These are phyloP conservation scores for Penicillium silybi DNA, from an alignment of 495 filamentous ascomycete species.

Conservation along the genomic window DNA sequence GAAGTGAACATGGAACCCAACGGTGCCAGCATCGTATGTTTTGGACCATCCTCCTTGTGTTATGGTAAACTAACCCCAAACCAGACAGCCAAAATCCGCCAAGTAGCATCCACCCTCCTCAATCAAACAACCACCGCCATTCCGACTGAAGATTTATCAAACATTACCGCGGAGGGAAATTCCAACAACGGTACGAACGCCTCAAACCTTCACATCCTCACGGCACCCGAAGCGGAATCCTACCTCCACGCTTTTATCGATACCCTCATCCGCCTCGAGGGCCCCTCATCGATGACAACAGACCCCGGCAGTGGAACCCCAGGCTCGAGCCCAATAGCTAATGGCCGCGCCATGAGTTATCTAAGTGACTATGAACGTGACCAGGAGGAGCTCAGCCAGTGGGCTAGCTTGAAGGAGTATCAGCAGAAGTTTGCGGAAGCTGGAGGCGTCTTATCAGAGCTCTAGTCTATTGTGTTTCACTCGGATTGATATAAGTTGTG, in stretches of 20 bases:
- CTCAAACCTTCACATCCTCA: slow-evolving; percentile 32
- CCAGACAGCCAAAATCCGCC: slow-evolving; percentile 63
- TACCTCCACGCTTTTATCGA: slow-evolving; percentile 65
- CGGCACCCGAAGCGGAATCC: slow-evolving; percentile 51
- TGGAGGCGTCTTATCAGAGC: slow-evolving; percentile 49
- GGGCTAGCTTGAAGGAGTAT: slow-evolving; percentile 70
- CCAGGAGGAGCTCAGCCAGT: slow-evolving; percentile 66
- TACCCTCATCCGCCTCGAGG: slow-evolving; percentile 66
- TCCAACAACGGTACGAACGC: slow-evolving; percentile 8
- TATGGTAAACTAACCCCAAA: slow-evolving; percentile 2
- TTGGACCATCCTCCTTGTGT: background rate
- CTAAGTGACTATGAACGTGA: slow-evolving; percentile 55
- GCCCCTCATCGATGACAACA: slow-evolving; percentile 17
- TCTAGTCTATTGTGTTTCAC: slow-evolving; percentile 5
- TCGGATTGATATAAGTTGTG: background rate
- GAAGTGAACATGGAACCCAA: slow-evolving; percentile 83
- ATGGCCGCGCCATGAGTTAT: slow-evolving; percentile 40
- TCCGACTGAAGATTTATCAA: slow-evolving; percentile 5
- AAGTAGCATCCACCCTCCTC: slow-evolving; percentile 71
- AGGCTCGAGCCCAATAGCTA: slow-evolving; percentile 22
- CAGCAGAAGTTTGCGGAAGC: slow-evolving; percentile 66
- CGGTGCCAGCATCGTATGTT: slow-evolving; percentile 61
- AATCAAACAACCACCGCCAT: slow-evolving; percentile 26
- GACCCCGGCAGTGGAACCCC: slow-evolving; percentile 10
- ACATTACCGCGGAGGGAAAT: background rate